Base-by-base conservation (phyloP, 164 flowering plant genomes). In the Vitis rotundifolia region DNA sequence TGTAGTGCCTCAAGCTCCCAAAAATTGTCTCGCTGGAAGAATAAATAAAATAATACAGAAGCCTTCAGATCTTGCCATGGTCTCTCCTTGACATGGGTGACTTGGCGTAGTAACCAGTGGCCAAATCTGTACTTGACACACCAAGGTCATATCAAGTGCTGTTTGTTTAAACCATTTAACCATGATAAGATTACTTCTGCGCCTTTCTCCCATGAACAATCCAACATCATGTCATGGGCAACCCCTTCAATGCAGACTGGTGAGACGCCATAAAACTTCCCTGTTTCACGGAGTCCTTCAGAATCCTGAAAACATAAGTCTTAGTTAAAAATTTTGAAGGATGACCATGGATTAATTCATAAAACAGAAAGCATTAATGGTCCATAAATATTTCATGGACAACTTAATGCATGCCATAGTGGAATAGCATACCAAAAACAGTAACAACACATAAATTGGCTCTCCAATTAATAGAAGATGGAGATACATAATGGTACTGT, bases 221-320 rank as follows among this genome's bases (percentile, higher is more conserved):
- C 97, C 75, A 94, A 76, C 97, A 94, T 94, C 82, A 92, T 87
- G 85, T 94, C 98, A 78, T 94, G 93, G 13, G 87, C 93, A 81
- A 86, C 81, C 60, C 87, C 89, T 79, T 81, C 82, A 44, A 87
- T 48, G 48, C 84, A 80, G 52, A 84, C 67, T 31, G 93, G 88
- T 50, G 79, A 49, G 6, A 89, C 88, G 0, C 73, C 86, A 52
- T 85, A 87, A 73, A 85, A 89, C 31, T 71, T 69, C 44, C 79
- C 89, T 37, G 93, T 87, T 76, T 87, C 89, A 9, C 31, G 44
- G 3, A 87, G 82, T 37, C 91, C 89, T 81, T 89, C 75, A 7
- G 68, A 73, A 73, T 89, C 93, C 91, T 89, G 52, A 69, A 65
- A 68, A 8, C 57, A 61, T 5, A 1, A 9, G 15, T 4, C 10